Percentiles rank a stretch among this genome's conserved stretches.
phyloP scores from a whole-genome alignment of 495 filamentous ascomycete species.

The Pseudoneurospora amorphoporcata region DNA sequence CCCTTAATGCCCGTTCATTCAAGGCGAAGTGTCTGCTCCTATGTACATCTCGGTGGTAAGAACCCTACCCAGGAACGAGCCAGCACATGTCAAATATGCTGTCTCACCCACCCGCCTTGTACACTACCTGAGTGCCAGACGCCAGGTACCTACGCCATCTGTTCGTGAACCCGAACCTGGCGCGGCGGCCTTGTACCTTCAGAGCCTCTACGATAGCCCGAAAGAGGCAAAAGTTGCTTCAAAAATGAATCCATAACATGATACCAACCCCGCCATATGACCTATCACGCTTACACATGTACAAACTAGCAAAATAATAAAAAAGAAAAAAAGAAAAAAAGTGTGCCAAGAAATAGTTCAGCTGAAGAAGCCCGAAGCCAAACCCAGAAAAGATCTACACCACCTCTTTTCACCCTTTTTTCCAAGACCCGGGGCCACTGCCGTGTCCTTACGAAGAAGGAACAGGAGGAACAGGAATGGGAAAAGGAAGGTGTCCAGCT shows the following conservation, averaged over 20 bases:
- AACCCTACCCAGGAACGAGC: no score
- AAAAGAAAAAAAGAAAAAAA: neutral
- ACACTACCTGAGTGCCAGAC: no score
- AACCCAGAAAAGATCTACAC: neutral
- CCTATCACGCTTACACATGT: neutral
- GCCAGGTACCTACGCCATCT: no score
- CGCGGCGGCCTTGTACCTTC: neutral
- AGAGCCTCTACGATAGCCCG: neutral
- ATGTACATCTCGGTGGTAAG: no score
- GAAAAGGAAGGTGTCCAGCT: conserved; percentile 4
- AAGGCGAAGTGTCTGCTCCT: no score
- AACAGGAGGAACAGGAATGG: neutral
- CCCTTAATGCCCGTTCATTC: no score
- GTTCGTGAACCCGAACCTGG: neutral
- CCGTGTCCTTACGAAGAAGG: neutral
- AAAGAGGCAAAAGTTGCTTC: neutral
- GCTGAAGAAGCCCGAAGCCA: neutral
- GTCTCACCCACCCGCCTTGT: no score
- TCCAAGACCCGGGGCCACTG: neutral
- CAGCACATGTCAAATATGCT: no score
- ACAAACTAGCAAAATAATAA: neutral
- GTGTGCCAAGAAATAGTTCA: neutral
- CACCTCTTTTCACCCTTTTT: neutral
- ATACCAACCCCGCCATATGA: neutral
- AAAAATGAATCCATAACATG: neutral